These are phyloP conservation scores for Friedmanniomyces endolithicus DNA, from an alignment of 495 filamentous ascomycete species.

Conservation along the genomic window DNA sequence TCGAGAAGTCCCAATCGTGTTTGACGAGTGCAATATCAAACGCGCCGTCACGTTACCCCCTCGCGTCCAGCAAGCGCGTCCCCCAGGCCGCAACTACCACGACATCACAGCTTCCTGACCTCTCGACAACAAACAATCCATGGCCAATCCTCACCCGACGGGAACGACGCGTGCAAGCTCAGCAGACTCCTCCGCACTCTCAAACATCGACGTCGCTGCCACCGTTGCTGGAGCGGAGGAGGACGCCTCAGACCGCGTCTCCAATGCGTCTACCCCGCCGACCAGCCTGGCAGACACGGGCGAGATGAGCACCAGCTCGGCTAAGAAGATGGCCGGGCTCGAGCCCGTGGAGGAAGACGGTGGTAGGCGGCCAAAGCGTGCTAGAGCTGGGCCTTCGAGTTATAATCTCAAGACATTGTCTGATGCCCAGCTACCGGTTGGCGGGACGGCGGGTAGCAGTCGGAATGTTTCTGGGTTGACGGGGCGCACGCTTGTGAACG, in stretches of 20 bases:
- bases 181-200: constrained; percentile 14
- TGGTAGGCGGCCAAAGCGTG: constrained; percentile 17
- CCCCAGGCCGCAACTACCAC: background rate
- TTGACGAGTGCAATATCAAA: constrained; percentile 1
- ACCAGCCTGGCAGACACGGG: constrained; percentile 26
- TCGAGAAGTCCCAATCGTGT: no score
- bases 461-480: constrained; percentile 25
- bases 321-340: constrained; percentile 14
- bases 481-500: constrained; percentile 18
- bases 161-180: constrained; percentile 17
- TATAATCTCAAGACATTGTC: constrained; percentile 29
- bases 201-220: constrained; percentile 12
- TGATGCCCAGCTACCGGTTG: constrained; percentile 23
- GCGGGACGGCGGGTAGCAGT: constrained; percentile 15
- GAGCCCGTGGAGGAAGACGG: constrained; percentile 11
- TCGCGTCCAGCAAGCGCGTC: background rate
- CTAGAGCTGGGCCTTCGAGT: constrained; percentile 14
- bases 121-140: background rate
- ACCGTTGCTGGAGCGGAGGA: background rate
- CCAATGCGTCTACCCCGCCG: constrained; percentile 19
- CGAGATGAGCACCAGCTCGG: constrained; percentile 18
- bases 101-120: background rate
- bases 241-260: background rate
- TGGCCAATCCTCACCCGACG: background rate
- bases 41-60: background rate